These are phyloP conservation scores for Lepidium africanum DNA, from an alignment of 345 rosid genomes.

Conservation along the genomic window DNA sequence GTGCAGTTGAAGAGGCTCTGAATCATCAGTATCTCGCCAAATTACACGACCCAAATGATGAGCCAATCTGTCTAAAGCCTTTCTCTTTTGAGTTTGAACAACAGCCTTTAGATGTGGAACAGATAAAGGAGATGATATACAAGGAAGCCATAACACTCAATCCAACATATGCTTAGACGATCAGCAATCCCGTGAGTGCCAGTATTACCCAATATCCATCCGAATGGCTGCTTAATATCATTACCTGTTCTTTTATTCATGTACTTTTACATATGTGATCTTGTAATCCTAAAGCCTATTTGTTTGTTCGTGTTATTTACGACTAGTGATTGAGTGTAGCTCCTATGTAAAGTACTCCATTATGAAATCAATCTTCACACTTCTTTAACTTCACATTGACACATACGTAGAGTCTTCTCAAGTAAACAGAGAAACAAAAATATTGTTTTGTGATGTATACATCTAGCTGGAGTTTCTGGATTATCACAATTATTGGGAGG, in stretches of 20 bases:
- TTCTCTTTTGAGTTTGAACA: slow-evolving; percentile 91
- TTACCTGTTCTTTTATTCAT: slow-evolving; percentile 25
- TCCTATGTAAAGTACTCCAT: slow-evolving; percentile 15
- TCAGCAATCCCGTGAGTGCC: not conserved
- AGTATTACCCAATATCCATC: slow-evolving; percentile 14
- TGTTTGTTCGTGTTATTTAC: slow-evolving; percentile 10
- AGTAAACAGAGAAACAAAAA: not conserved
- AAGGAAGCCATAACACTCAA: slow-evolving; percentile 67
- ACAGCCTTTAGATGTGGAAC: slow-evolving; percentile 73
- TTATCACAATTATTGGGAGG: not conserved
- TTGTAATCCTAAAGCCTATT: slow-evolving; percentile 15
- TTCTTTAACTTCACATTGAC: no score
- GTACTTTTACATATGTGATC: not conserved
- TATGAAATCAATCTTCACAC: no score
- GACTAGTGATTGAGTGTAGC: slow-evolving; percentile 19
- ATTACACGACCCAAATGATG: slow-evolving; percentile 82
- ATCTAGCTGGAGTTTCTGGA: not conserved
- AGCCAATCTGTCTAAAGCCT: slow-evolving; percentile 65
- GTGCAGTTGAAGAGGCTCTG: slow-evolving; percentile 87
- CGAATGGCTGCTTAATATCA: slow-evolving; percentile 9
- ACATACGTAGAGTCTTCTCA: no score
- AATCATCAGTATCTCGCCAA: slow-evolving; percentile 80
- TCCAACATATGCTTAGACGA: slow-evolving; percentile 52
- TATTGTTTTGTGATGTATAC: not conserved
- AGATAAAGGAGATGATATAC: slow-evolving; percentile 86